Conservation (phyloP, 495 filamentous ascomycete species). For the Bombardia bombarda region DNA sequence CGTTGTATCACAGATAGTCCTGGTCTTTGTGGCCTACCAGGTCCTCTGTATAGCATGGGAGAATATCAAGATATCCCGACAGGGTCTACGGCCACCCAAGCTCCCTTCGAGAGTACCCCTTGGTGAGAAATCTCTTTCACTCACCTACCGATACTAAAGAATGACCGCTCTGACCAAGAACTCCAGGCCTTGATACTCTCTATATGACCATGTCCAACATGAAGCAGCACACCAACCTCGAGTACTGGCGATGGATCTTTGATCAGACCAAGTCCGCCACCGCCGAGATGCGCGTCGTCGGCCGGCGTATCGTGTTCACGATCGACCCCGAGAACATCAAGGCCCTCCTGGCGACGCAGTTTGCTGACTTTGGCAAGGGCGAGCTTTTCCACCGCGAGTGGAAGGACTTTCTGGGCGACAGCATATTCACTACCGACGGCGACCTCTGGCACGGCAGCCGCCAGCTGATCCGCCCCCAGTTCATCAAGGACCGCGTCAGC, state of each 20-base stretch:
- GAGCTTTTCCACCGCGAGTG: constrained; percentile 60
- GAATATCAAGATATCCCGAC: constrained; percentile 29
- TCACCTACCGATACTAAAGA: constrained; percentile 18
- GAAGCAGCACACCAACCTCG: constrained; percentile 43
- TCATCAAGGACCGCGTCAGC: constrained; percentile 69
- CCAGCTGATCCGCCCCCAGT: constrained; percentile 75
- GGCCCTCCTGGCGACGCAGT: constrained; percentile 73
- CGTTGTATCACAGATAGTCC: constrained; percentile 16
- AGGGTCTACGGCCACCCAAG: constrained; percentile 22
- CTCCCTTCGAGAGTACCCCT: constrained; percentile 20
- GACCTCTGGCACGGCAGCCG: constrained; percentile 66
- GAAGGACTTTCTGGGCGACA: constrained; percentile 66
- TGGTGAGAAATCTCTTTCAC: constrained; percentile 12
- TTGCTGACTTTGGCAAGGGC: constrained; percentile 65
- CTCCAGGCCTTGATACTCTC: constrained; percentile 56
- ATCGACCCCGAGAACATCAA: constrained; percentile 81
- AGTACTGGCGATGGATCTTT: constrained; percentile 52
- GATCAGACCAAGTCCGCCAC: constrained; percentile 37
- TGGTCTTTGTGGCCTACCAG: constrained; percentile 18
- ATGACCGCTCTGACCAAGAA: background rate
- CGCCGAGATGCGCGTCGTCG: constrained; percentile 47
- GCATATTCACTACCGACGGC: constrained; percentile 75
- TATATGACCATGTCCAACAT: constrained; percentile 41
- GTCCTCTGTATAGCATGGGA: constrained; percentile 18
- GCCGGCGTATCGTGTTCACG: constrained; percentile 56